Conservation (phyloP, 2,329 filamentous ascomycete species). For the Calonectria pseudoturangicola region DNA sequence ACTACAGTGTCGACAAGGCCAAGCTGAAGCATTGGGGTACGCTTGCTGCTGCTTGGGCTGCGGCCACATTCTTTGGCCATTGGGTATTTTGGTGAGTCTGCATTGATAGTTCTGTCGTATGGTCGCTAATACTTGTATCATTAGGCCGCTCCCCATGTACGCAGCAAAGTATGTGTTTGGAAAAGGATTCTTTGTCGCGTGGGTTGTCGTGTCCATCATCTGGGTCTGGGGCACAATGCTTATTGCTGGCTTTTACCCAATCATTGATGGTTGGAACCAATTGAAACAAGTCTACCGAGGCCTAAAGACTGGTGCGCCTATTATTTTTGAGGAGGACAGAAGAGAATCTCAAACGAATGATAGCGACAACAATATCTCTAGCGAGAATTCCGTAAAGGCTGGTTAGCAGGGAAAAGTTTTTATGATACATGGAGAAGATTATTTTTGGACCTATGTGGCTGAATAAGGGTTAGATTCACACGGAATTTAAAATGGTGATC, state of each 20-base stretch:
- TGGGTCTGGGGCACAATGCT: constrained; percentile 73
- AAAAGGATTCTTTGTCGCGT: constrained; percentile 69
- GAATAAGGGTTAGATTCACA: background rate
- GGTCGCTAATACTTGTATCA: constrained; percentile 2
- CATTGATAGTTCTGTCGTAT: background rate
- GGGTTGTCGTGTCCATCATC: constrained; percentile 70
- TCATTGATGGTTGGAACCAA: constrained; percentile 66
- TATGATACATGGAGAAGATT: background rate
- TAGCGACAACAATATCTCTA: constrained; percentile 26
- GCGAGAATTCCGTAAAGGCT: constrained; percentile 16
- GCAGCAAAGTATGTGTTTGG: constrained; percentile 69
- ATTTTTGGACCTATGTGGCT: background rate
- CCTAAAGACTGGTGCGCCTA: constrained; percentile 9
- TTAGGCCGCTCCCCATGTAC: constrained; percentile 71
- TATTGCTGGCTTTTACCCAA: constrained; percentile 68
- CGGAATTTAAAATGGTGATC: background rate
- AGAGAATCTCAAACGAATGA: constrained; percentile 17
- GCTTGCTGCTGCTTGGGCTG: constrained; percentile 58
- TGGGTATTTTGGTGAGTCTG: constrained; percentile 69
- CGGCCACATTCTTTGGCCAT: constrained; percentile 70
- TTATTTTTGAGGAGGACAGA: background rate
- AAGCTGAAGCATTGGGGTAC: constrained; percentile 67
- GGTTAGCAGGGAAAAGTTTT: background rate
- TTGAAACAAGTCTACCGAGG: constrained; percentile 46
- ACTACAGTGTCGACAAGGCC: constrained; percentile 57